Percentiles rank a stretch among this genome's conserved stretches.
Conservation (phyloP, 352 stramenopile genomes). For the Globisporangium paddicum region DNA sequence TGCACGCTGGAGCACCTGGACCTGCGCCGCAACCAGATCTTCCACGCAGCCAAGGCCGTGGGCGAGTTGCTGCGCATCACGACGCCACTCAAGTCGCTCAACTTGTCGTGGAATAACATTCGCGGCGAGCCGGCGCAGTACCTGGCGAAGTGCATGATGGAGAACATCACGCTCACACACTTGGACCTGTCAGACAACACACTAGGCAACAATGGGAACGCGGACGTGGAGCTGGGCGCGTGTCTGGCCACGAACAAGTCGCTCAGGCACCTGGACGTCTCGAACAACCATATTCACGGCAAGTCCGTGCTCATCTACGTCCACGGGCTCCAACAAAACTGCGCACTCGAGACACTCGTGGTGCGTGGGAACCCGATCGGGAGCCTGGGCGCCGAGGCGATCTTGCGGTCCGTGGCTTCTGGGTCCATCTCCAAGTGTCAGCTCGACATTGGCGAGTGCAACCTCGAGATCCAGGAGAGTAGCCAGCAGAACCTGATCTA, state of each 20-base stretch:
- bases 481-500: conserved; percentile 42
- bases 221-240: conserved; percentile 52
- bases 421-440: conserved; percentile 46
- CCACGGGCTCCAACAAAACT: conserved; percentile 56
- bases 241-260: conserved; percentile 68
- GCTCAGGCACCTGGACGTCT: conserved; percentile 50
- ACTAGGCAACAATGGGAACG: conserved; percentile 60
- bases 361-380: conserved; percentile 71
- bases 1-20: conserved; percentile 64
- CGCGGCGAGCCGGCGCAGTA: conserved; percentile 56
- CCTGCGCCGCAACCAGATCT: conserved; percentile 63
- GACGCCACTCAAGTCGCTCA: conserved; percentile 47
- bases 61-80: conserved; percentile 61
- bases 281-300: conserved; percentile 64
- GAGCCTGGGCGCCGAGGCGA: conserved; percentile 45
- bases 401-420: conserved; percentile 46
- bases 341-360: conserved; percentile 39
- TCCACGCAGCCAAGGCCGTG: conserved; percentile 44
- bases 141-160: conserved; percentile 62
- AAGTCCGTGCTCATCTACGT: conserved; percentile 60
- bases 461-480: conserved; percentile 56
- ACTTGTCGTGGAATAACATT: conserved; percentile 79
- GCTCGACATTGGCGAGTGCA: conserved; percentile 60
- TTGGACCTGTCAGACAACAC: conserved; percentile 72
- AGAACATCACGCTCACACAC: conserved; percentile 60